These are phyloP conservation scores for Pisolithus marmoratus DNA, from an alignment of 768 basidiomycete genomes.

Conservation along the genomic window DNA sequence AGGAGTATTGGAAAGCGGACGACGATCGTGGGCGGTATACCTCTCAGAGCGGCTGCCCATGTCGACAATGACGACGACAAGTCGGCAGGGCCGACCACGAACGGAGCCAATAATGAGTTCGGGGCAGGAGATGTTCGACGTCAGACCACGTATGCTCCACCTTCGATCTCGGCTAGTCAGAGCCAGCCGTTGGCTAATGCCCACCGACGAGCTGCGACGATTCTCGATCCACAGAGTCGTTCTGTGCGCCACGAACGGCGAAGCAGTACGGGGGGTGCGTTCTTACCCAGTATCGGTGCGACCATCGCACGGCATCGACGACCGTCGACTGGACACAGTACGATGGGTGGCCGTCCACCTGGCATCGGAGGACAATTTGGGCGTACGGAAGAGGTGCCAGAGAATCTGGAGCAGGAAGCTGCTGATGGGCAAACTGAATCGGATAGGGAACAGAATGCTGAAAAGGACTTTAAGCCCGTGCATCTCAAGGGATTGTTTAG, in stretches of 20 bases:
- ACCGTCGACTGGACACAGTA: conserved; percentile 62
- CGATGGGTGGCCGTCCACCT: conserved; percentile 21
- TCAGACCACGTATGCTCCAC: conserved; percentile 21
- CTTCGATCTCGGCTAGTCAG: conserved; percentile 34
- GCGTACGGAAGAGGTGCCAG: conserved; percentile 43
- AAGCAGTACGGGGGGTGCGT: conserved; percentile 69
- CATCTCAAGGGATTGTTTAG: conserved; percentile 96
- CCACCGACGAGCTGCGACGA: conserved; percentile 73
- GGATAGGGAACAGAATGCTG: conserved; percentile 43
- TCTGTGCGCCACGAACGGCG: conserved; percentile 64
- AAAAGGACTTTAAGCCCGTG: conserved; percentile 87
- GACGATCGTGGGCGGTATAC: conserved; percentile 43
- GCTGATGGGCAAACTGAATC: conserved; percentile 34
- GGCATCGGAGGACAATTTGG: conserved; percentile 40
- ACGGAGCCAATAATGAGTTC: conserved; percentile 12
- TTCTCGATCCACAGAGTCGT: conserved; percentile 64
- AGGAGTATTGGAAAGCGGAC: conserved; percentile 39
- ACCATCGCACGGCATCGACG: conserved; percentile 64
- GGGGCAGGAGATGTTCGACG: conserved; percentile 21
- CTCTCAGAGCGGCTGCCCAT: conserved; percentile 34
- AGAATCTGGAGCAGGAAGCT: conserved; percentile 38
- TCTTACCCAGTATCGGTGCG: conserved; percentile 41
- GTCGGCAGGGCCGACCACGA: conserved; percentile 4
- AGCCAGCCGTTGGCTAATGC: conserved; percentile 54
- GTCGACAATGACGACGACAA: conserved; percentile 30